A percentile compares a stretch with the other conserved stretches of the same genome.
These are phyloP conservation scores for Discostella stelligeroides DNA, from an alignment of 108 stramenopile genomes.

Conservation along the genomic window DNA sequence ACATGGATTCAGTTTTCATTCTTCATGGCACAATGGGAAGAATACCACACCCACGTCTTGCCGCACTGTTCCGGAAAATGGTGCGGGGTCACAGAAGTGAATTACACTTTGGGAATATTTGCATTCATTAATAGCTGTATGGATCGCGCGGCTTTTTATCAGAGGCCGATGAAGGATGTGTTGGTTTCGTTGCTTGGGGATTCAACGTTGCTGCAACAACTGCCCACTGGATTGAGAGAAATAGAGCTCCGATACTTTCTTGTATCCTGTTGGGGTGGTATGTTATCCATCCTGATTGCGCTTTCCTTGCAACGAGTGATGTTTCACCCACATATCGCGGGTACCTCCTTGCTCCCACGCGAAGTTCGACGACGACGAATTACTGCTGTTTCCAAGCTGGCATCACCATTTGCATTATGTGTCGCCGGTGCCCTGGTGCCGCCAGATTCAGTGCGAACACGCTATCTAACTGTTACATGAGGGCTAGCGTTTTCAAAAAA, in stretches of 20 bases:
- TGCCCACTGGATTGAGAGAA: constrained; percentile 27
- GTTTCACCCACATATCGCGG: constrained; percentile 37
- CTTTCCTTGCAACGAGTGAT: constrained; percentile 55
- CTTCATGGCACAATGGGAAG: constrained; percentile 96
- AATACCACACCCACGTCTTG: constrained; percentile 88
- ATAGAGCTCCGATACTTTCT: constrained; percentile 53
- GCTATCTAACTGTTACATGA: constrained; percentile 53
- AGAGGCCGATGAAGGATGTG: constrained; percentile 32
- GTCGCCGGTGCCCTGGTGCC: constrained; percentile 48
- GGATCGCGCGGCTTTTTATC: constrained; percentile 54
- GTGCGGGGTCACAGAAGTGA: constrained; percentile 86
- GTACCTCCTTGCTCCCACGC: constrained; percentile 15
- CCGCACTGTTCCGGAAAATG: constrained; percentile 69
- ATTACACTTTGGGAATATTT: constrained; percentile 51
- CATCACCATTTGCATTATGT: constrained; percentile 50
- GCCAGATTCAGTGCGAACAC: constrained; percentile 29
- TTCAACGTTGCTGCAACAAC: background rate
- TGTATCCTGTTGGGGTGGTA: constrained; percentile 41
- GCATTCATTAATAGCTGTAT: constrained; percentile 43
- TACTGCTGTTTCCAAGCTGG: constrained; percentile 64
- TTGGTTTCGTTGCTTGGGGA: constrained; percentile 14
- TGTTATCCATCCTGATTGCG: constrained; percentile 44
- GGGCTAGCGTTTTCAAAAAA: constrained; percentile 79
- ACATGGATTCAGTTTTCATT: constrained; percentile 80
- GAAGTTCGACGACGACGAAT: constrained; percentile 19